A percentile compares a stretch with the other conserved stretches of the same genome.
Evolutionary conservation across 1,284 basidiomycete species (phyloP).

Genomic region (Heterobasidion occidentale): DNA sequence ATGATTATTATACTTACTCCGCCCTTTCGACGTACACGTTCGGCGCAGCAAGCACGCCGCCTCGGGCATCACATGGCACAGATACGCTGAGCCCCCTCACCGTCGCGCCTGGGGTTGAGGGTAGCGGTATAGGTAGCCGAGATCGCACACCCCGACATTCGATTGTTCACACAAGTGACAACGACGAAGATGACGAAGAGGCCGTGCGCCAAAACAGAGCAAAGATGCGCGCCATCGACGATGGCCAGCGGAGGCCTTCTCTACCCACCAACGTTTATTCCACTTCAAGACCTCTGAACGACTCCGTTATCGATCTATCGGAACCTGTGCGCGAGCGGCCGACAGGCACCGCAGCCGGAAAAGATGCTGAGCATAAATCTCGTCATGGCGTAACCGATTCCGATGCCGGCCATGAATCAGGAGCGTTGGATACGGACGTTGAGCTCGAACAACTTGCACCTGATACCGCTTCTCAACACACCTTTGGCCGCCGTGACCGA

Average conservation of each 20-base stretch:
- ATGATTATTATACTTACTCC: constrained; percentile 27
- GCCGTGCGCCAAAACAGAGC: constrained; percentile 25
- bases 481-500: constrained; percentile 26
- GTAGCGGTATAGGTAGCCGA: constrained; percentile 13
- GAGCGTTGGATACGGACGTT: constrained; percentile 30
- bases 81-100: constrained; percentile 24
- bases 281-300: background rate
- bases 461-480: constrained; percentile 43
- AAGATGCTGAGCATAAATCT: constrained; percentile 3
- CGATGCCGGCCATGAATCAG: constrained; percentile 18
- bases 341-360: constrained; percentile 2
- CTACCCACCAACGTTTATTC: constrained; percentile 27
- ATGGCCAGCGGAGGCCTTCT: constrained; percentile 36
- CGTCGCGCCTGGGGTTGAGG: constrained; percentile 8
- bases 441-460: constrained; percentile 24
- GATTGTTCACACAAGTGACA: constrained; percentile 20
- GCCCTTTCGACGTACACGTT: constrained; percentile 31
- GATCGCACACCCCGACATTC: constrained; percentile 30
- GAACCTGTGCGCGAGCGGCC: background rate
- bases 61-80: constrained; percentile 17
- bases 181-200: constrained; percentile 25
- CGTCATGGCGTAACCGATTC: constrained; percentile 7
- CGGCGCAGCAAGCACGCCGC: constrained; percentile 22
- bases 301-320: background rate
- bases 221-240: constrained; percentile 40